Conservation (phyloP, 2,329 filamentous ascomycete genomes). For the Fusarium ramigenum region DNA sequence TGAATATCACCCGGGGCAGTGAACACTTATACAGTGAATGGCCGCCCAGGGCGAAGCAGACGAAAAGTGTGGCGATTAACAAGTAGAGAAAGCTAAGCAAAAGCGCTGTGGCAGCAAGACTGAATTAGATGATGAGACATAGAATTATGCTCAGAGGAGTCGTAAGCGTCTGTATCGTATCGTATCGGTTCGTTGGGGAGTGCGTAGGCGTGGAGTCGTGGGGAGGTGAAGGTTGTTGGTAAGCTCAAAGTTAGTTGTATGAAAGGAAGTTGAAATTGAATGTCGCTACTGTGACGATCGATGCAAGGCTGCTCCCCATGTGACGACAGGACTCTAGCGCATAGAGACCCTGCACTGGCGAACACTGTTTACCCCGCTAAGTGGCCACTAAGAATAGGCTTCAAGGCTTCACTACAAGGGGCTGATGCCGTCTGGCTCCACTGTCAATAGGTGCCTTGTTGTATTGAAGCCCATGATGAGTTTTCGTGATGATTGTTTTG, state of each 20-base stretch:
- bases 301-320: conserved; percentile 33
- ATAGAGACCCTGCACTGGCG: conserved; percentile 25
- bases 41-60: not conserved
- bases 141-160: not conserved
- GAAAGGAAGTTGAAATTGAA: conserved; percentile 17
- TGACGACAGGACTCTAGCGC: conserved; percentile 27
- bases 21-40: conserved; percentile 3
- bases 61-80: conserved; percentile 25
- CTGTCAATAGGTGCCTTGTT: not conserved
- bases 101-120: not conserved
- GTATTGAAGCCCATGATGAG: not conserved
- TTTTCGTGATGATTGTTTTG: not conserved
- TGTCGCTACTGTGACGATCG: conserved; percentile 10
- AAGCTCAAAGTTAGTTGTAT: conserved; percentile 9
- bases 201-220: not conserved
- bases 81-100: conserved; percentile 6
- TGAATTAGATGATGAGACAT: conserved; percentile 5
- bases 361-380: conserved; percentile 28
- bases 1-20: not conserved
- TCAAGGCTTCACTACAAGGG: conserved; percentile 17
- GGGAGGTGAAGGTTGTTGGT: not conserved
- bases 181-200: not conserved
- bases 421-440: conserved; percentile 1
- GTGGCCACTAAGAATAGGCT: conserved; percentile 14
- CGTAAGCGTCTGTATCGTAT: conserved; percentile 6